phyloP scores from a whole-genome alignment of 768 basidiomycete species.

The Bullera alba region DNA sequence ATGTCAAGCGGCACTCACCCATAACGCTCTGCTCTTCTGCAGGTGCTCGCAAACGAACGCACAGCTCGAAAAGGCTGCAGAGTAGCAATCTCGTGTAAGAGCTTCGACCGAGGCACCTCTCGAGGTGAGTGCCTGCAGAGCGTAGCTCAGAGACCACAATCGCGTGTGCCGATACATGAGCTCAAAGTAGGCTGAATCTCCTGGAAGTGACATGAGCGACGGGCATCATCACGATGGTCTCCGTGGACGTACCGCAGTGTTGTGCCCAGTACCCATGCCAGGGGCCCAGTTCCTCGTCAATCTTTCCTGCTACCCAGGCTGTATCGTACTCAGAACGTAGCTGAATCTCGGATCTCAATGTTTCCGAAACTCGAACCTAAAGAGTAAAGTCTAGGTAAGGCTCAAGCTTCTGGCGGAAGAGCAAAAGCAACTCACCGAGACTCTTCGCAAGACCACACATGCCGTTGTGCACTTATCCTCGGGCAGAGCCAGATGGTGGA shows the following conservation, averaged over 20 bases:
- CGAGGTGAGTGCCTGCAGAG: background rate
- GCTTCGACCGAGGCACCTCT: background rate
- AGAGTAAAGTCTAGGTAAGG: background rate
- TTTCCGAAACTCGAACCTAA: background rate
- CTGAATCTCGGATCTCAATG: background rate
- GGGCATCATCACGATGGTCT: background rate
- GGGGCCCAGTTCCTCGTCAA: background rate
- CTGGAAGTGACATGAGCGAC: background rate
- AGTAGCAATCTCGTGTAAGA: background rate
- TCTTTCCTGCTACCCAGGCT: background rate
- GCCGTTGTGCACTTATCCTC: background rate
- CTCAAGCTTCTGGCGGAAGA: background rate
- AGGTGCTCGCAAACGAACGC: background rate
- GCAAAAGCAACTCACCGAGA: background rate
- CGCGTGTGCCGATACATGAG: background rate
- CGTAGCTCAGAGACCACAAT: background rate
- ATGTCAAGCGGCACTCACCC: background rate
- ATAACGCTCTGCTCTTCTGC: background rate
- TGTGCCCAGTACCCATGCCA: background rate
- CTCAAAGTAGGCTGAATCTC: background rate
- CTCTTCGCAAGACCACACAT: background rate
- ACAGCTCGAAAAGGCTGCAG: background rate
- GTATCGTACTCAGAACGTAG: background rate
- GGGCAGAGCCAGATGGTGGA: background rate
- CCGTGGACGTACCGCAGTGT: background rate